Evolutionary conservation across 257 asterid genomes (phyloP), one percentile per base, ranked within the genome.

Genomic region (Rehmannia glutinosa): DNA sequence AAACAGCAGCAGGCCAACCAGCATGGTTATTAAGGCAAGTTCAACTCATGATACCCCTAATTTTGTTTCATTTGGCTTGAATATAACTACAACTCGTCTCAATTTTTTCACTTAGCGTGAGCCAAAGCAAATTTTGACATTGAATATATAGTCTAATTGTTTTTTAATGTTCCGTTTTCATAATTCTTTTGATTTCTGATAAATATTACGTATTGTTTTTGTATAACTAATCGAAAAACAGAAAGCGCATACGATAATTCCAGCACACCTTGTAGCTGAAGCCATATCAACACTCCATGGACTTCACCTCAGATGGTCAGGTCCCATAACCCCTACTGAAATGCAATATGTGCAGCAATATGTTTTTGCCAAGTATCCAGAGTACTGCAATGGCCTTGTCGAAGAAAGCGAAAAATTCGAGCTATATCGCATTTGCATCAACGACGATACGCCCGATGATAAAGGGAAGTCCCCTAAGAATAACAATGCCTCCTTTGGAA

Each of bases 201-300:
- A n/a, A n/a, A n/a, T n/a, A n/a, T n/a, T n/a, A n/a, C n/a, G n/a
- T n/a, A n/a, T n/a, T 46, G 33, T 50, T 23, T 23, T 15, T 43
- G 23, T 43, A 3, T 8, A 43, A 43, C 3, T 10, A n/a, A n/a
- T 12, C 20, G 20, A n/a, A n/a, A 25, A 23, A 71, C 87, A 87
- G 96, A 90, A 87, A 73, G 86, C 78, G 35, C 80, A 80, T n/a
- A 78, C 84, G 20, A 71, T 90, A 73, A 87, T 90, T 51, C 97
- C 94, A 2, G 94, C 96, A 0, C 95, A 90, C 73, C 70, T 87
- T 24, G 83, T 90, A 10, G 96, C 97, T 0, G 97, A 90, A 69
- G 97, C 96, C 23, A 90, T 90, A 76, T 90, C 97, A 6, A 90
- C 88, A 21, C 91, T 90, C 49, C 81, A 81, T 28, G 97, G 97